These are phyloP conservation scores for Solanum infundibuliforme DNA, from an alignment of 257 asterid genomes.

Conservation along the genomic window DNA sequence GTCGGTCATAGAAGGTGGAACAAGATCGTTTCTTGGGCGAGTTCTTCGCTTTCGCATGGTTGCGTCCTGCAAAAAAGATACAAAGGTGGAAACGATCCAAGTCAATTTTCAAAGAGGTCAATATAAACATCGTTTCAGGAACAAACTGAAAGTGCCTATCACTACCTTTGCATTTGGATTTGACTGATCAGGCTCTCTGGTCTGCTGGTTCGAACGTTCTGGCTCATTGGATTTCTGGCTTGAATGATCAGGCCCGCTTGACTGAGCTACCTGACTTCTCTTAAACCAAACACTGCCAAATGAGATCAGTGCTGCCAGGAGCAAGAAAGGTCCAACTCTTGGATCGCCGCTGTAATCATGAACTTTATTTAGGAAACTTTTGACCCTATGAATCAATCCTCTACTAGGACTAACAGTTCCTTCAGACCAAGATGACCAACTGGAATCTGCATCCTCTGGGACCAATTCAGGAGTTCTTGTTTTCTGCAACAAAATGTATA, in stretches of 20 bases:
- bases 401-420: slow-evolving; percentile 35
- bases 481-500: slow-evolving; percentile 36
- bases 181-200: slow-evolving; percentile 25
- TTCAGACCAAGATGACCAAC: slow-evolving; percentile 50
- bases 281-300: slow-evolving; percentile 60
- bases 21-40: slow-evolving; percentile 30
- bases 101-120: background rate
- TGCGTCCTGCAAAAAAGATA: slow-evolving; percentile 32
- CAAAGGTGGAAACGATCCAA: background rate
- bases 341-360: slow-evolving; percentile 61
- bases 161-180: slow-evolving; percentile 21
- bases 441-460: slow-evolving; percentile 67
- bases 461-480: slow-evolving; percentile 70
- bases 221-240: slow-evolving; percentile 10
- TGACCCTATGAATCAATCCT: slow-evolving; percentile 30
- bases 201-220: background rate
- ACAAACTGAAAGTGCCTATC: background rate
- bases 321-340: slow-evolving; percentile 77
- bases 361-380: slow-evolving; percentile 16
- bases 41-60: slow-evolving; percentile 25
- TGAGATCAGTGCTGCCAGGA: slow-evolving; percentile 64
- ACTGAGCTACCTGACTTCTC: slow-evolving; percentile 38
- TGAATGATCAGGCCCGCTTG: slow-evolving; percentile 23
- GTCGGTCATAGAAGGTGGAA: slow-evolving; percentile 75
- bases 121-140: background rate